Evolutionary conservation across 805 yeast species (phyloP), one percentile per base, ranked within the genome.

Genomic region (Myxozyma sirexii): DNA sequence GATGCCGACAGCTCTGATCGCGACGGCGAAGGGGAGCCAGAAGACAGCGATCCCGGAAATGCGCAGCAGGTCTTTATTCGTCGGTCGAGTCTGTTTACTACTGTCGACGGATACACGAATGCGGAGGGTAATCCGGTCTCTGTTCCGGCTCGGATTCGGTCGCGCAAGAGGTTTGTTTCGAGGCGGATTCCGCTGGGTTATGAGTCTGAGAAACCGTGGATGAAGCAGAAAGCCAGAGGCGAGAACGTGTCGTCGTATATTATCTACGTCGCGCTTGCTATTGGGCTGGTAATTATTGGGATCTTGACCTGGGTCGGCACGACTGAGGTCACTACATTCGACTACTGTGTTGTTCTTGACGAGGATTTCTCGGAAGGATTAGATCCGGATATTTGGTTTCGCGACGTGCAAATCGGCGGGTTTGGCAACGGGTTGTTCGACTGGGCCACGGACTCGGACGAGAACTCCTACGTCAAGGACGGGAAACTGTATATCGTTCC

Each of bases 401-500:
- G 33, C 33, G 65, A 61, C 24, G 52, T 39, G 24, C 62, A 61
- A 48, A 43, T 61, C 27, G 62, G 62, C 19, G 65, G 65, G 4
- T 61, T 61, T 39, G 65, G 65, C 38, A 61, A 53, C 46, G 59
- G 60, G 24, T 53, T 49, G 47, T 61, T 61, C 24, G 56, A 57
- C n/a, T 61, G 65, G 65, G 29, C 59, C 27, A 57, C 65, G 8
- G 33, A 35, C 23, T 35, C 47, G 6, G 4, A 23, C 19, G 33
- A 50, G 23, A 61, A 61, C 54, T 37, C 62, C 8, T 61, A 49
- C 51, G 54, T 61, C 39, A 26, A 52, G n/a, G 57, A 61, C 48
- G 49, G 54, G 17, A 39, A 41, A 39, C 56, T 61, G 17, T 50
- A 57, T 50, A 58, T 61, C 37, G 53, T 57, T 31, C 65, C 65